Conservation (phyloP, 2,329 filamentous ascomycete genomes). For the Trichophyton mentagrophytes region DNA sequence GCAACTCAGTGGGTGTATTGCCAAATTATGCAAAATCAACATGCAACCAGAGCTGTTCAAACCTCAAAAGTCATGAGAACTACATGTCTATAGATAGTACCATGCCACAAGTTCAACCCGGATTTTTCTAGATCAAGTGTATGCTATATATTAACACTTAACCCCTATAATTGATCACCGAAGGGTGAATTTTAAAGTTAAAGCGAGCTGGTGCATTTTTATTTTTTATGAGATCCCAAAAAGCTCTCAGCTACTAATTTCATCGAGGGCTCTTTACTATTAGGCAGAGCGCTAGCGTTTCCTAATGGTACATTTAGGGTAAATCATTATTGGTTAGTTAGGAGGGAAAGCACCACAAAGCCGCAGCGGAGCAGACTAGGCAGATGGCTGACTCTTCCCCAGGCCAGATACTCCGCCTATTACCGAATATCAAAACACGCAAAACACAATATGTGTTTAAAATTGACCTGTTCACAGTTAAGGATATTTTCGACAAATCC, state of each 20-base stretch:
- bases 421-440: neutral
- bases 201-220: no score
- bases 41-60: constrained; percentile 82
- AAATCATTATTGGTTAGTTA: neutral
- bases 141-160: neutral
- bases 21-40: constrained; percentile 83
- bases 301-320: no score
- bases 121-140: neutral
- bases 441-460: neutral
- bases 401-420: neutral
- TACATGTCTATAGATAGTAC: neutral
- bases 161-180: no score
- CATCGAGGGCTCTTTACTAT: neutral
- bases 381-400: neutral
- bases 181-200: no score
- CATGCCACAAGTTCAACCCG: neutral
- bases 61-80: constrained; percentile 25
- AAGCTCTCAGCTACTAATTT: no score
- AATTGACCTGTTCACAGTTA: neutral
- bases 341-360: neutral
- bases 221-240: no score
- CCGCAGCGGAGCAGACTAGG: neutral
- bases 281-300: no score
- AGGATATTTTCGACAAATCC: neutral
- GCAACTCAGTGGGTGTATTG: constrained; percentile 85